Percentiles rank a stretch among this genome's conserved stretches.
Conservation (phyloP, 495 filamentous ascomycete species). For the Collariella sp. region DNA sequence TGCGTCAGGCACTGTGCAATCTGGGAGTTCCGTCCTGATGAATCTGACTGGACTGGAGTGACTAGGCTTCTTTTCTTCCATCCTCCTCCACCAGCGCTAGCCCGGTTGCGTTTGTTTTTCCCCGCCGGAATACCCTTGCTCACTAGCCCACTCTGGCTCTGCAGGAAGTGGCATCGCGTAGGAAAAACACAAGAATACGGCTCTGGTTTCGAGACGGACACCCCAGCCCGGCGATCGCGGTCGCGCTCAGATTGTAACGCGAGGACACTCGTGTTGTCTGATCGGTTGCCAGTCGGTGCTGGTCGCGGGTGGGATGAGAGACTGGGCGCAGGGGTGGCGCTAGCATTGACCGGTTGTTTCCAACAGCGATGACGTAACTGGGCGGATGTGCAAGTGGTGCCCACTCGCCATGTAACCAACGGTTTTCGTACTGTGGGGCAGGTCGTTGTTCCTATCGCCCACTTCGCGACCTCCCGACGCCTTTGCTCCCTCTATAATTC, state of each 20-base stretch:
- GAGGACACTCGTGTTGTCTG: background rate
- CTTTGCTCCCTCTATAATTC: too few species aligned
- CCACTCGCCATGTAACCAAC: slow-evolving; percentile 15
- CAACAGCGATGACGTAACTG: slow-evolving; percentile 29
- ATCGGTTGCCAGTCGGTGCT: background rate
- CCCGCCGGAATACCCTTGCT: slow-evolving; percentile 1
- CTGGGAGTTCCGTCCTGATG: too few species aligned
- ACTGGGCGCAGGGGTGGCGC: slow-evolving; percentile 11
- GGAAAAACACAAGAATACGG: too few species aligned
- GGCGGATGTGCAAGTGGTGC: slow-evolving; percentile 21
- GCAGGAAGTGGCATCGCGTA: too few species aligned
- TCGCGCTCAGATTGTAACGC: background rate
- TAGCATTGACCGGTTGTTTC: slow-evolving; percentile 15
- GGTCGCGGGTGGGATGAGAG: background rate
- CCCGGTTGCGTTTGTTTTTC: background rate
- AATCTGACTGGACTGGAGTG: too few species aligned
- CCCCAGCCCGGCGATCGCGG: too few species aligned
- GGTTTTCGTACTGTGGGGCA: slow-evolving; percentile 24
- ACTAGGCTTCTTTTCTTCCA: background rate
- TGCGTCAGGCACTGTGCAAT: slow-evolving; percentile 23
- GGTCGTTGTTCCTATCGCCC: slow-evolving; percentile 1
- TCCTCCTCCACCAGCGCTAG: background rate
- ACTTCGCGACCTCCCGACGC: too few species aligned
- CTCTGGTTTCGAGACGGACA: too few species aligned
- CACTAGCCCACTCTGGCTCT: background rate